Conservation (phyloP, 2,329 filamentous ascomycete genomes). For the Colletotrichum horii region DNA sequence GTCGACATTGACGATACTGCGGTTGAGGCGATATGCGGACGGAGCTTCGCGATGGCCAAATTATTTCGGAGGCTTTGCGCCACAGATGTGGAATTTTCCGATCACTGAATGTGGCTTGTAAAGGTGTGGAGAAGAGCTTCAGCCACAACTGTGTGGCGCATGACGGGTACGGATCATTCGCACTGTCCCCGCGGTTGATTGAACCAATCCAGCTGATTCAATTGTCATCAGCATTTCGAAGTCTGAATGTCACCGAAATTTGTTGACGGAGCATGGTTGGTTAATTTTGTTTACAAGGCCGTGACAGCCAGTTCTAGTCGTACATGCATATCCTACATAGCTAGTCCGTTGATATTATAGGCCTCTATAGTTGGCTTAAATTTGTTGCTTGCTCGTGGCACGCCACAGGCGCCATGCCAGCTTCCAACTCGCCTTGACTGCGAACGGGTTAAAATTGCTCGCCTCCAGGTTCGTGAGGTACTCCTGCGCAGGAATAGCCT, state of each 20-base stretch:
- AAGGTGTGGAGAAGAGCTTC: background rate
- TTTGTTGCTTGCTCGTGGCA: constrained; percentile 51
- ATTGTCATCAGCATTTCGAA: background rate
- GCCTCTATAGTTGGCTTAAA: constrained; percentile 35
- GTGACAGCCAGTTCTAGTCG: background rate
- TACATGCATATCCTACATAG: constrained; percentile 9
- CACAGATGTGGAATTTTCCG: constrained; percentile 11
- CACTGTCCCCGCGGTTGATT: background rate
- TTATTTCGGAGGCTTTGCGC: constrained; percentile 10
- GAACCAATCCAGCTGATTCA: constrained; percentile 1
- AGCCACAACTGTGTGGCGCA: constrained; percentile 1
- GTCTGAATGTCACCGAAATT: background rate
- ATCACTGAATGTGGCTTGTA: background rate
- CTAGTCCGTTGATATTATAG: background rate
- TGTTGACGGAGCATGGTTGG: background rate
- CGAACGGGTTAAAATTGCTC: constrained; percentile 84
- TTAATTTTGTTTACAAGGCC: background rate
- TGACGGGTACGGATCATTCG: background rate
- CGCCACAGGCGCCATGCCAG: constrained; percentile 78
- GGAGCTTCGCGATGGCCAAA: constrained; percentile 14
- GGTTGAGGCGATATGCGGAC: background rate
- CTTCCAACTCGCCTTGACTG: constrained; percentile 74
- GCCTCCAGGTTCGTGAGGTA: constrained; percentile 82
- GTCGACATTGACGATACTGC: constrained; percentile 31
- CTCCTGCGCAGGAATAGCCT: constrained; percentile 76